A percentile compares a stretch with the other conserved stretches of the same genome.
phyloP scores from a whole-genome alignment of 164 flowering plant species.

The Echeveria elegans region DNA sequence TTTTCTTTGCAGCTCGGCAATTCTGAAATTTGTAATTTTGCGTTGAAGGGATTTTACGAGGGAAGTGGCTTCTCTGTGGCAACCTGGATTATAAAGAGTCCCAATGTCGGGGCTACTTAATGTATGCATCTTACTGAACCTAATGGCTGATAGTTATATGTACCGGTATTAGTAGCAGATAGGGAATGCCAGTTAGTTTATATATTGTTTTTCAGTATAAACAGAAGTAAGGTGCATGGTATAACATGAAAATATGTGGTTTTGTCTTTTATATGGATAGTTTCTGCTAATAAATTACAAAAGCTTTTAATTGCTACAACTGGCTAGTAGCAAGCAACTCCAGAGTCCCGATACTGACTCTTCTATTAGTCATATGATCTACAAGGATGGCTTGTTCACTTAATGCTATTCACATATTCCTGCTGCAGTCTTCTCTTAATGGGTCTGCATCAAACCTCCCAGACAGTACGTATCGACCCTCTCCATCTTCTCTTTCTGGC shows the following conservation, averaged over 20 bases:
- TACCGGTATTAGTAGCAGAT: neutral
- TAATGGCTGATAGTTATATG: no score
- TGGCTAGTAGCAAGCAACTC: neutral
- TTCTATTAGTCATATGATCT: neutral
- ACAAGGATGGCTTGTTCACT: neutral
- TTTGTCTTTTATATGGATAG: no score
- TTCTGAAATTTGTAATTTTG: neutral
- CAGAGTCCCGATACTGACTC: neutral
- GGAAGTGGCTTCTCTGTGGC: neutral
- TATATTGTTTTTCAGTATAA: neutral
- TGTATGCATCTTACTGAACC: no score
- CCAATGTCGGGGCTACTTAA: no score
- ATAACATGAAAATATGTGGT: no score
- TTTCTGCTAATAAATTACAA: no score
- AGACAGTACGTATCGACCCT: slow-evolving; percentile 56
- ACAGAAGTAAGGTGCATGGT: neutral
- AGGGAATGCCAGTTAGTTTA: no score
- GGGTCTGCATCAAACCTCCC: slow-evolving; percentile 69
- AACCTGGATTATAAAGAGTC: neutral
- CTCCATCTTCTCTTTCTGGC: slow-evolving; percentile 55
- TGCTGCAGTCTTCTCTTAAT: slow-evolving; percentile 50
- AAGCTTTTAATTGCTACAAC: neutral
- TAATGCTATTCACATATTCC: neutral
- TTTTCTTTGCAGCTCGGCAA: slow-evolving; percentile 9
- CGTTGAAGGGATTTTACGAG: neutral